Evolutionary conservation across 805 yeast species (phyloP).

Genomic region (Saturnispora bothae): DNA sequence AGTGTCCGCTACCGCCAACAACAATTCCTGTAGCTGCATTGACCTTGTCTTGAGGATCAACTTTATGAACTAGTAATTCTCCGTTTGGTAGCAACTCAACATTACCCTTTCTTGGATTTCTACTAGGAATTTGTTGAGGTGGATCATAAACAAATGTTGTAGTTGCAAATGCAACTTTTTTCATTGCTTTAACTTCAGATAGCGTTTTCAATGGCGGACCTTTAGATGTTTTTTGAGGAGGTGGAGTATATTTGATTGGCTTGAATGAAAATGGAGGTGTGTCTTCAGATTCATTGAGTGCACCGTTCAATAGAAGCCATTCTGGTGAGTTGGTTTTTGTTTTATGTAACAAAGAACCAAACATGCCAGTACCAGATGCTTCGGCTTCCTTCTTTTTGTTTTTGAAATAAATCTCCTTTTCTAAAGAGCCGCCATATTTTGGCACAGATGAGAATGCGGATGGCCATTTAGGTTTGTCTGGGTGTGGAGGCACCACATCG

Average conservation of each 20-base stretch:
- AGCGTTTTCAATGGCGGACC: constrained; percentile 24
- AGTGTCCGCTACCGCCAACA: constrained; percentile 68
- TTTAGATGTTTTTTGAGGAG: constrained; percentile 21
- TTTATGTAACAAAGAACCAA: constrained; percentile 25
- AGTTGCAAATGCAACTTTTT: constrained; percentile 68
- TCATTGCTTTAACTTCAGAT: constrained; percentile 29
- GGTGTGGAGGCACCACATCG: constrained; percentile 43
- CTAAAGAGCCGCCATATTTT: constrained; percentile 20
- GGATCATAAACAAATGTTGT: constrained; percentile 71
- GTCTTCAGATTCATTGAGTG: constrained; percentile 17
- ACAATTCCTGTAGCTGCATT: constrained; percentile 56
- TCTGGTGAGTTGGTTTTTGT: constrained; percentile 18
- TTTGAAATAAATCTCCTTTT: constrained; percentile 16
- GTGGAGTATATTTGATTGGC: constrained; percentile 19
- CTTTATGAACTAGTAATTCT: constrained; percentile 25
- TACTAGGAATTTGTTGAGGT: constrained; percentile 87
- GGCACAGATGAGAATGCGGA: constrained; percentile 33
- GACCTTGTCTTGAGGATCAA: constrained; percentile 24
- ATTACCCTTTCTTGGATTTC: constrained; percentile 73
- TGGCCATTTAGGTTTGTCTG: constrained; percentile 35
- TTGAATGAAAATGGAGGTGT: constrained; percentile 15
- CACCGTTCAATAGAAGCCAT: constrained; percentile 11
- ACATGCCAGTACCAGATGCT: constrained; percentile 16
- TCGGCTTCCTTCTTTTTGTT: constrained; percentile 14
- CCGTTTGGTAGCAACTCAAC: constrained; percentile 34